These are phyloP conservation scores for Sugiyamaella valdiviana DNA, from an alignment of 805 yeast genomes.

Conservation along the genomic window DNA sequence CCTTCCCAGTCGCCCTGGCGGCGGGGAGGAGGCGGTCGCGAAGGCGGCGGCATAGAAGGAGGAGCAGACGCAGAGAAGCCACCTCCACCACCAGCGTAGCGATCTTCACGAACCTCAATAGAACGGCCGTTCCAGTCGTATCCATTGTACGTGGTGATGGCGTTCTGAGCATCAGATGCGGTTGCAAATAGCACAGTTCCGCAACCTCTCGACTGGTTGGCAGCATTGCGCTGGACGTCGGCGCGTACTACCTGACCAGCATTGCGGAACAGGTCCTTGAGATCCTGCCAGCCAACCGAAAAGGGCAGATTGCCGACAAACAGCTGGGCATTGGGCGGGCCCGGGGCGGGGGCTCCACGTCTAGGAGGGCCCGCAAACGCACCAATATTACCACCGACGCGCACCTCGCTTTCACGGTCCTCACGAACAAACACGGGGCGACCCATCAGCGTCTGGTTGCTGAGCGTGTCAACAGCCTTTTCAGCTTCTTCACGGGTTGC, in stretches of 20 bases:
- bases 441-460: constrained; percentile 59
- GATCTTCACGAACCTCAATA: constrained; percentile 76
- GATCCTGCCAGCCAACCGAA: constrained; percentile 73
- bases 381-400: too few relatives aligned
- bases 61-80: constrained; percentile 3
- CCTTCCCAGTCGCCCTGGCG: constrained; percentile 8
- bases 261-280: constrained; percentile 75
- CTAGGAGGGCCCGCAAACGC: background rate
- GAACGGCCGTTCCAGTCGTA: constrained; percentile 67
- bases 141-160: constrained; percentile 65
- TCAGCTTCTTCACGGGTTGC: constrained; percentile 56
- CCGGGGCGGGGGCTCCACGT: constrained; percentile 6
- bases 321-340: constrained; percentile 44
- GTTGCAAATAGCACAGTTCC: constrained; percentile 72
- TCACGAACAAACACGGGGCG: constrained; percentile 86
- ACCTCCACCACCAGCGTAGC: constrained; percentile 26
- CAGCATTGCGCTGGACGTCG: constrained; percentile 58
- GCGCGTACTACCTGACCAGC: constrained; percentile 79
- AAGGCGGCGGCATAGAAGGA: constrained; percentile 3
- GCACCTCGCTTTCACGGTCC: constrained; percentile 43
- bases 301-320: constrained; percentile 80
- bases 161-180: constrained; percentile 62
- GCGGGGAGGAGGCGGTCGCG: constrained; percentile 9
- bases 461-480: constrained; percentile 62
- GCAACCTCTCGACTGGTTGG: constrained; percentile 78